phyloP scores from a whole-genome alignment of 306 rosid species.

The Rosa persica region DNA sequence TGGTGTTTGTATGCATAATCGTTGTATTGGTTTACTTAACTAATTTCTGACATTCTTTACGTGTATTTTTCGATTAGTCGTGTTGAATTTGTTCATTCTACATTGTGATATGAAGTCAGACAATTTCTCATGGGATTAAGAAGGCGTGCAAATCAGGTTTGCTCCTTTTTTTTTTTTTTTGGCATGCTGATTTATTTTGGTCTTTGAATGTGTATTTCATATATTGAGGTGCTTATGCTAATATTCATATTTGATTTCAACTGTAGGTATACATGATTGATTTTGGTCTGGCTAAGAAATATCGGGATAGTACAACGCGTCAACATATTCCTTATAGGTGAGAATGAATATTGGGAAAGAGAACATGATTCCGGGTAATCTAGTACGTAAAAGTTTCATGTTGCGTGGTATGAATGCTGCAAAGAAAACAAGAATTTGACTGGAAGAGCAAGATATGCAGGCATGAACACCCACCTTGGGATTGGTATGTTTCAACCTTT shows the following conservation, averaged over 20 bases:
- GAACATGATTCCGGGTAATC: not conserved
- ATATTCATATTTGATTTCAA: conserved; percentile 23
- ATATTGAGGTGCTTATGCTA: not conserved
- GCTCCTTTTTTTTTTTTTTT: conserved; percentile 1
- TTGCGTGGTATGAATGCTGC: conserved; percentile 31
- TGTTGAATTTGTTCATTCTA: conserved; percentile 86
- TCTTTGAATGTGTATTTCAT: not conserved
- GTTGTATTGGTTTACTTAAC: not conserved
- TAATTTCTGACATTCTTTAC: not conserved
- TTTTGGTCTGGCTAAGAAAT: conserved; percentile 97
- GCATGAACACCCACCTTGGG: conserved; percentile 97
- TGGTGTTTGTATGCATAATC: not conserved
- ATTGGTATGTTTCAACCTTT: conserved; percentile 50
- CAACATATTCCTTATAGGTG: conserved; percentile 99
- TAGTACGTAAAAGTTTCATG: not conserved
- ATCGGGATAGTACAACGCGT: conserved; percentile 82
- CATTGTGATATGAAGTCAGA: conserved; percentile 98
- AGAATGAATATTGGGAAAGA: conserved; percentile 14
- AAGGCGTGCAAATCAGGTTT: conserved; percentile 94
- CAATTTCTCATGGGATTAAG: conserved; percentile 96
- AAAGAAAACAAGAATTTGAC: conserved; percentile 97
- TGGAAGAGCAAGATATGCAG: conserved; percentile 97
- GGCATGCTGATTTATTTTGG: not conserved
- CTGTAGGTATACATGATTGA: conserved; percentile 60
- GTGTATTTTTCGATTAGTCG: conserved; percentile 65